These are phyloP conservation scores for Bretschneidera sinensis DNA, from an alignment of 345 rosid genomes.

Conservation along the genomic window DNA sequence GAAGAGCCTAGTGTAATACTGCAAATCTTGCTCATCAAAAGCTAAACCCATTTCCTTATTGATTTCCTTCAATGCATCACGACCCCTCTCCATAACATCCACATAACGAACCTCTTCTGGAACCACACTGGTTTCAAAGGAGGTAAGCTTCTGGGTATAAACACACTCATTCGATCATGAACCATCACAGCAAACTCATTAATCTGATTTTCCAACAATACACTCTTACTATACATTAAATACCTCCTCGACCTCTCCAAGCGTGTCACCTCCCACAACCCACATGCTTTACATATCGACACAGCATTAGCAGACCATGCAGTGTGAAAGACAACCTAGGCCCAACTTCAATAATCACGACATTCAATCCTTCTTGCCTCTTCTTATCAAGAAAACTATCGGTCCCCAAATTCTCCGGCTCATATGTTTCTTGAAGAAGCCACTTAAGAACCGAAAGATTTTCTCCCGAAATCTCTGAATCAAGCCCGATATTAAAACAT, in stretches of 20 bases:
- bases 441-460: conserved; percentile 61
- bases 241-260: conserved; percentile 89
- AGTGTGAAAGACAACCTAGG: conserved; percentile 88
- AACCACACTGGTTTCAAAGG: conserved; percentile 61
- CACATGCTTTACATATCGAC: conserved; percentile 76
- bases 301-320: conserved; percentile 97
- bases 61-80: conserved; percentile 81
- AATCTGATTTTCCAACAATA: conserved; percentile 46
- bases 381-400: conserved; percentile 78
- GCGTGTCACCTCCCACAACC: conserved; percentile 65
- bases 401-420: conserved; percentile 75
- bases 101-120: conserved; percentile 70
- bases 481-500: conserved; percentile 74
- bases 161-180: conserved; percentile 88
- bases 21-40: conserved; percentile 91
- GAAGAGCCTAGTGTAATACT: conserved; percentile 74
- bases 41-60: conserved; percentile 92
- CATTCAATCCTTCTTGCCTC: conserved; percentile 53
- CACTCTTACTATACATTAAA: conserved; percentile 54
- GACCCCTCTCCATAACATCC: conserved; percentile 84
- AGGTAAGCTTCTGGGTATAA: conserved; percentile 49
- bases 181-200: conserved; percentile 71
- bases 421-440: conserved; percentile 89
- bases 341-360: conserved; percentile 74
- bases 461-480: conserved; percentile 34